Conservation (phyloP, 345 rosid genomes). For the Hibiscus syriacus region DNA sequence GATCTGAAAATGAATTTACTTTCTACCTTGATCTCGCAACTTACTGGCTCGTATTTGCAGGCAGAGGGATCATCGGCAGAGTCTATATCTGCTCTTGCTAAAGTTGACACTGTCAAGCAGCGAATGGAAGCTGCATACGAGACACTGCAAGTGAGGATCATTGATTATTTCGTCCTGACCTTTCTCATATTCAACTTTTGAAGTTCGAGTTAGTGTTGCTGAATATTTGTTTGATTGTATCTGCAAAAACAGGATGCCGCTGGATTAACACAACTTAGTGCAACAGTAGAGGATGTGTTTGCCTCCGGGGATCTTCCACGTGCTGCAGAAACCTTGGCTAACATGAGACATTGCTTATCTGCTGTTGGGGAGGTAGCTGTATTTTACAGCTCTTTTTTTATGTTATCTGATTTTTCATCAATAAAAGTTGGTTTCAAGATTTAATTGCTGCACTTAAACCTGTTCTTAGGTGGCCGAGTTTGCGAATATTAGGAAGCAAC, state of each 20-base stretch:
- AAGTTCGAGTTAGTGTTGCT: not conserved
- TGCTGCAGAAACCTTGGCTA: constrained; percentile 98
- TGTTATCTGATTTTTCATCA: not conserved
- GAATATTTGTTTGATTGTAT: not conserved
- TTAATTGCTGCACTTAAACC: not conserved
- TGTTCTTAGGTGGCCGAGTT: constrained; percentile 84
- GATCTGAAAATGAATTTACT: not conserved
- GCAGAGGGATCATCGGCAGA: constrained; percentile 97
- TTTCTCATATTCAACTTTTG: not conserved
- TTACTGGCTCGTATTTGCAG: constrained; percentile 23
- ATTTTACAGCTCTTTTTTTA: not conserved
- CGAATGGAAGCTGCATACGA: constrained; percentile 96
- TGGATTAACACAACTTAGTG: constrained; percentile 89
- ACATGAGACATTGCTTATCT: constrained; percentile 96
- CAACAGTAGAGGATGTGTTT: constrained; percentile 96
- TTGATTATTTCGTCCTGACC: not conserved
- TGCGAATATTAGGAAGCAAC: constrained; percentile 93
- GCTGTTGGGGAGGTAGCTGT: constrained; percentile 89
- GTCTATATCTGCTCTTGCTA: constrained; percentile 83
- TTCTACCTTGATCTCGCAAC: not conserved
- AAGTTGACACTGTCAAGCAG: constrained; percentile 92
- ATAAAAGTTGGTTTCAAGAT: not conserved
- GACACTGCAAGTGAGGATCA: constrained; percentile 57
- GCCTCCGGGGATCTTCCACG: constrained; percentile 97
- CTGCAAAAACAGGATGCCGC: constrained; percentile 73